phyloP scores from a whole-genome alignment of 2,329 filamentous ascomycete genomes.

The Ceratocystis destructans region DNA sequence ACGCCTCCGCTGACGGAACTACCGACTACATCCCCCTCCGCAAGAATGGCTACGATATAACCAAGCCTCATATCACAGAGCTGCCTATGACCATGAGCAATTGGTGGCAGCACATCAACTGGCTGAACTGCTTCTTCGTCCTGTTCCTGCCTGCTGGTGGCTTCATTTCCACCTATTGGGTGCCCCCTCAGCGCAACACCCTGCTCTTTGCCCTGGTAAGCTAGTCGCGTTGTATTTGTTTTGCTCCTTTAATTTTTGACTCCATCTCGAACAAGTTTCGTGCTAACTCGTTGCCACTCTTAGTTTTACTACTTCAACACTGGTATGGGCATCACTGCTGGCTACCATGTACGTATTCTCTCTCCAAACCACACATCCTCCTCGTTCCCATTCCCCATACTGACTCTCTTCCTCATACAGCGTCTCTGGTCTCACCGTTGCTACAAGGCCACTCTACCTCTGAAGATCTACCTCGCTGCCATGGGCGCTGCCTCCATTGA shows the following conservation, averaged over 20 bases:
- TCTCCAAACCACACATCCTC: neutral
- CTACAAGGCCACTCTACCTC: slow-evolving; percentile 61
- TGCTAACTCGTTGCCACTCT: neutral
- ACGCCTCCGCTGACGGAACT: slow-evolving; percentile 39
- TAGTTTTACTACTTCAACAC: slow-evolving; percentile 60
- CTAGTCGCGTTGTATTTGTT: neutral
- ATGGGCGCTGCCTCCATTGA: slow-evolving; percentile 73
- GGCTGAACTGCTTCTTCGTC: slow-evolving; percentile 77
- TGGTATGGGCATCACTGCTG: slow-evolving; percentile 65
- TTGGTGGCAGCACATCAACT: slow-evolving; percentile 89
- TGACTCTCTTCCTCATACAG: slow-evolving; percentile 28
- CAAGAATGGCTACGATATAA: slow-evolving; percentile 33
- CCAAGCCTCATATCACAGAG: slow-evolving; percentile 79
- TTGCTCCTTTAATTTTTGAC: neutral
- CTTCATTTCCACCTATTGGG: slow-evolving; percentile 62
- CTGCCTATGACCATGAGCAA: slow-evolving; percentile 66
- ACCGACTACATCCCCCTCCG: slow-evolving; percentile 42
- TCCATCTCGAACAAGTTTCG: neutral
- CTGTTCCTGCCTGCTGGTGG: slow-evolving; percentile 62
- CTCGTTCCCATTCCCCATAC: neutral
- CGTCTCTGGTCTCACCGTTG: slow-evolving; percentile 77
- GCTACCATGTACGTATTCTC: slow-evolving; percentile 27
- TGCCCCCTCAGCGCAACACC: slow-evolving; percentile 58
- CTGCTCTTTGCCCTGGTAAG: slow-evolving; percentile 50
- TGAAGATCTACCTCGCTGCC: slow-evolving; percentile 70